A percentile compares a stretch with the other conserved stretches of the same genome.
These are phyloP conservation scores for Erigeron philadelphicus DNA, from an alignment of 140 eudicot genomes.

Conservation along the genomic window DNA sequence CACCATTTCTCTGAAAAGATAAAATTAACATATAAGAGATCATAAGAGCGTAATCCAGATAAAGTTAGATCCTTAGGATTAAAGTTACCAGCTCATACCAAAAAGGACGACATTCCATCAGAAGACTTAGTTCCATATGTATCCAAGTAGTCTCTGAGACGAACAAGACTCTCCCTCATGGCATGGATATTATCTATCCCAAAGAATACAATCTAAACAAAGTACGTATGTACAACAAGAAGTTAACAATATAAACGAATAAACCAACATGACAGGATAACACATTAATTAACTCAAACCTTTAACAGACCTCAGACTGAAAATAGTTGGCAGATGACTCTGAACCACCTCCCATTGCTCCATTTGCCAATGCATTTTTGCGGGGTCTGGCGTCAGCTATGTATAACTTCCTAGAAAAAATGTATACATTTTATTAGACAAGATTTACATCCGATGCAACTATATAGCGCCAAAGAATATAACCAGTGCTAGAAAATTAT, in stretches of 20 bases:
- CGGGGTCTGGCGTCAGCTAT: slow-evolving; percentile 98
- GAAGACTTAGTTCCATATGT: slow-evolving; percentile 91
- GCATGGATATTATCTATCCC: slow-evolving; percentile 98
- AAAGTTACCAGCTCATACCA: slow-evolving; percentile 43
- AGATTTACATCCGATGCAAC: not conserved
- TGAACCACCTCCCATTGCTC: slow-evolving; percentile 99
- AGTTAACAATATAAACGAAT: slow-evolving; percentile 4
- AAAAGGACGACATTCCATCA: slow-evolving; percentile 85
- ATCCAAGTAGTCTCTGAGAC: slow-evolving; percentile 92
- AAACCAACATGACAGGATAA: slow-evolving; percentile 17
- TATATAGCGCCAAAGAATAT: not conserved
- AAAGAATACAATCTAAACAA: slow-evolving; percentile 80
- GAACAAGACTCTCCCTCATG: slow-evolving; percentile 93
- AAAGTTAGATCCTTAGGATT: not conserved
- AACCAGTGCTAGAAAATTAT: slow-evolving; percentile 8
- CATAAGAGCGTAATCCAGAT: not conserved
- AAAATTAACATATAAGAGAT: not conserved
- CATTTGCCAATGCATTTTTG: slow-evolving; percentile 96
- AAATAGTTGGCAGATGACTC: slow-evolving; percentile 95
- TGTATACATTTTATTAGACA: slow-evolving; percentile 5
- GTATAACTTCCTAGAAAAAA: slow-evolving; percentile 68
- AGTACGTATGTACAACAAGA: not conserved
- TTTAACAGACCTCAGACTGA: slow-evolving; percentile 84
- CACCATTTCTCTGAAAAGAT: slow-evolving; percentile 76
- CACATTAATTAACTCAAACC: slow-evolving; percentile 27